Percentiles rank a stretch among this genome's conserved stretches.
These are phyloP conservation scores for Globisporangium middletonii DNA, from an alignment of 352 stramenopile genomes.

Conservation along the genomic window DNA sequence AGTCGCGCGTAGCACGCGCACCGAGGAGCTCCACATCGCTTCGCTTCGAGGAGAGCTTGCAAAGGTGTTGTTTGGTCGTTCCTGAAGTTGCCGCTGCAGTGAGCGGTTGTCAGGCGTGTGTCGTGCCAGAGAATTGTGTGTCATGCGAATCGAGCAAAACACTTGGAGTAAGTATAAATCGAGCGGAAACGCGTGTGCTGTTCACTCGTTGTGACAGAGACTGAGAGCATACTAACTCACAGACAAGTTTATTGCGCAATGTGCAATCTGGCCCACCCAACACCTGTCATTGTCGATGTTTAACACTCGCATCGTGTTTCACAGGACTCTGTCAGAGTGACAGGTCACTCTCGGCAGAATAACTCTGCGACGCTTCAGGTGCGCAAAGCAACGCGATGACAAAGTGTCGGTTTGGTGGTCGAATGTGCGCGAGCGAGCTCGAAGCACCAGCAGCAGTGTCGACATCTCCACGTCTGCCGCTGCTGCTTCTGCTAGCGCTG, in stretches of 20 bases:
- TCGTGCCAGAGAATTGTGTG: background rate
- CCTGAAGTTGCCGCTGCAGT: conserved; percentile 1
- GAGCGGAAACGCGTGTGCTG: background rate
- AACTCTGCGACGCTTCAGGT: no score
- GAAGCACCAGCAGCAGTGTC: no score
- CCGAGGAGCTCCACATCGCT: conserved; percentile 11
- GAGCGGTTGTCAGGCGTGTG: background rate
- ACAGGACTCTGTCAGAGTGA: no score
- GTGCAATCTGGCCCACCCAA: background rate
- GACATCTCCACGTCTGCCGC: no score
- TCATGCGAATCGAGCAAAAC: background rate
- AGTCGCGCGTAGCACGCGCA: conserved; percentile 12
- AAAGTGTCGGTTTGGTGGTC: no score
- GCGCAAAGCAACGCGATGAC: no score
- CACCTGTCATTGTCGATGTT: background rate
- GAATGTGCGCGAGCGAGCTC: no score
- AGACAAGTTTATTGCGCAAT: background rate
- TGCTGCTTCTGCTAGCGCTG: no score
- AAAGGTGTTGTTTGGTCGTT: background rate
- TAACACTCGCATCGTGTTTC: no score
- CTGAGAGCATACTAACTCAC: background rate
- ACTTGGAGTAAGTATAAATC: background rate
- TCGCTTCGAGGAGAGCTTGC: no score
- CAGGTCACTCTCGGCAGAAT: no score
- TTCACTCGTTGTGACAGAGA: background rate